These are phyloP conservation scores for Phytopythium kandeliae DNA, from an alignment of 352 stramenopile genomes.

Conservation along the genomic window DNA sequence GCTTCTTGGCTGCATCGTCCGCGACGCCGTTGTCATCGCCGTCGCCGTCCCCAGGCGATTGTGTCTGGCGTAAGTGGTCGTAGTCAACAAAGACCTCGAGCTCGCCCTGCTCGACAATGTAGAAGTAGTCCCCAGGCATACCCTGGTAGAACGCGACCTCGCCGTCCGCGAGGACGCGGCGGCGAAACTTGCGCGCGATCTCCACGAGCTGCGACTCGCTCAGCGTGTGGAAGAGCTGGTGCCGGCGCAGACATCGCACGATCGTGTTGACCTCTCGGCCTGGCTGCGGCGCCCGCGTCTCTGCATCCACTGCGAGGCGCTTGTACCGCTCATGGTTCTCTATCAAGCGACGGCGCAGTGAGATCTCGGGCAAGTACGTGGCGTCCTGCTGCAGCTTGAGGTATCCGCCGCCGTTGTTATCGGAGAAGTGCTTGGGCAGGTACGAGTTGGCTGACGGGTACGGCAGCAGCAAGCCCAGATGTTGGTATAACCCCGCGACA, in stretches of 20 bases:
- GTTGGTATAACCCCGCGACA: constrained; percentile 72
- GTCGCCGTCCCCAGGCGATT: constrained; percentile 16
- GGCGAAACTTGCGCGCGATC: constrained; percentile 54
- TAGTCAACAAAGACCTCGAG: constrained; percentile 85
- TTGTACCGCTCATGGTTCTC: constrained; percentile 23
- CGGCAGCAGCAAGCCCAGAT: constrained; percentile 65
- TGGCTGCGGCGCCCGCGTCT: constrained; percentile 22
- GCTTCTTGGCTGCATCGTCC: constrained; percentile 10
- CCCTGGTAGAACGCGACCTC: constrained; percentile 86
- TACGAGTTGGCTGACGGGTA: constrained; percentile 86
- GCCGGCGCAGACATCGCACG: constrained; percentile 59
- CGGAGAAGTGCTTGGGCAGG: constrained; percentile 82
- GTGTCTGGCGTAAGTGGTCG: constrained; percentile 49
- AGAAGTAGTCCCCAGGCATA: constrained; percentile 68
- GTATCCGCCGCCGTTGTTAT: constrained; percentile 43
- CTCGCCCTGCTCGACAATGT: constrained; percentile 72
- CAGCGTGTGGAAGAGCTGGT: constrained; percentile 78
- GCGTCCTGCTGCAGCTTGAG: constrained; percentile 75
- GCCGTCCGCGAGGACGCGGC: constrained; percentile 39
- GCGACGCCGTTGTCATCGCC: not conserved
- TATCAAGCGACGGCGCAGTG: constrained; percentile 37
- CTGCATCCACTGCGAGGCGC: constrained; percentile 22
- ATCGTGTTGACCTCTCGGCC: constrained; percentile 38
- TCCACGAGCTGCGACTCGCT: constrained; percentile 58
- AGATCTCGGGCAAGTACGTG: constrained; percentile 65